Percentiles rank a stretch among this genome's conserved stretches.
These are phyloP conservation scores for Carex scoparia DNA, from an alignment of 176 grass and related monocot genomes.

Conservation along the genomic window DNA sequence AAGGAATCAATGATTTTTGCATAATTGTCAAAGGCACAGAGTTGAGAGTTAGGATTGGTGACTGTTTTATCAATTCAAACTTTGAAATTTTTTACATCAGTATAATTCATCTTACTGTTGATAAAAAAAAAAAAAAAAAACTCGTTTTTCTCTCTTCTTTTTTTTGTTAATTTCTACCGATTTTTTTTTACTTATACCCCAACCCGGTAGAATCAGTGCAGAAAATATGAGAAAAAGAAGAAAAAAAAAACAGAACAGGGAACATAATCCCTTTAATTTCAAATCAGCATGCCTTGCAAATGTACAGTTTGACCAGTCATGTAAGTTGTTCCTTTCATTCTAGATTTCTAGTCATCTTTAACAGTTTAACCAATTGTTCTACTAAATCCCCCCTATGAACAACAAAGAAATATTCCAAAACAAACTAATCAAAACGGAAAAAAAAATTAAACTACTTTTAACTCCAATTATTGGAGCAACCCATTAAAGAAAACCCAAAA, in stretches of 20 bases:
- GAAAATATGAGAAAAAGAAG: not conserved
- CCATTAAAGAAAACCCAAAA: not conserved
- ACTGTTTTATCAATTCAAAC: too few species aligned
- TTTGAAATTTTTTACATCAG: too few species aligned
- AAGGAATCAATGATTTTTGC: too few species aligned
- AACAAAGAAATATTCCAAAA: slow-evolving; percentile 10
- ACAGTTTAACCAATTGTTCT: not conserved
- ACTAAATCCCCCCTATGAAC: slow-evolving; percentile 5
- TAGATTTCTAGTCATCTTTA: not conserved
- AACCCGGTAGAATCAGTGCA: too few species aligned
- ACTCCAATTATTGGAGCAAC: slow-evolving; percentile 11
- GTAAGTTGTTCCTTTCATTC: not conserved
- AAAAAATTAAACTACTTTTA: not conserved
- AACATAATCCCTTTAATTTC: not conserved
- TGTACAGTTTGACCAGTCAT: slow-evolving; percentile 5
- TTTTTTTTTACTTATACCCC: too few species aligned
- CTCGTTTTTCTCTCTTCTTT: too few species aligned
- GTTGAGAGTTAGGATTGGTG: too few species aligned
- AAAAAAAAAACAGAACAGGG: not conserved
- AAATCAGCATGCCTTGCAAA: not conserved
- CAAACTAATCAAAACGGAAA: not conserved
- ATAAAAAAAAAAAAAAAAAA: too few species aligned
- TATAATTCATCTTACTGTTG: too few species aligned
- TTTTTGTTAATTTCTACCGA: too few species aligned
- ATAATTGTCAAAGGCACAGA: too few species aligned